Conservation (phyloP, 345 rosid species). For the Hibiscus trionum region DNA sequence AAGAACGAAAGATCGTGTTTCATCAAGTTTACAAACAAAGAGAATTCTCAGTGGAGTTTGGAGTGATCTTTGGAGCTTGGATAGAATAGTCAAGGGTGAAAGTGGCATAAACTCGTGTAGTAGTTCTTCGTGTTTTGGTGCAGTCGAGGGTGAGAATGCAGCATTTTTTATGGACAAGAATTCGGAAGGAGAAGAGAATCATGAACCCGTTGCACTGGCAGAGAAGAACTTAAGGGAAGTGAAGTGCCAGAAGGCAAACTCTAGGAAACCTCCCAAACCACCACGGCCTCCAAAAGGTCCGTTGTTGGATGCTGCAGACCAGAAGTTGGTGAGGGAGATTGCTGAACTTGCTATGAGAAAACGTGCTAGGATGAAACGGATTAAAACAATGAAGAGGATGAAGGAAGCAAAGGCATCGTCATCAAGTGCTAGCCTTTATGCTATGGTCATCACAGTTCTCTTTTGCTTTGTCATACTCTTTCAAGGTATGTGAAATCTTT, state of each 20-base stretch:
- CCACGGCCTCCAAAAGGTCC: conserved; percentile 90
- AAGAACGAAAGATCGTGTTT: conserved; percentile 19
- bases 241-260: conserved; percentile 29
- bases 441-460: conserved; percentile 59
- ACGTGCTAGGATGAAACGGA: conserved; percentile 68
- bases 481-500: conserved; percentile 49
- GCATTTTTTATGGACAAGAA: conserved; percentile 30
- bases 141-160: conserved; percentile 21
- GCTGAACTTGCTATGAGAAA: conserved; percentile 76
- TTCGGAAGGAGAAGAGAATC: conserved; percentile 27
- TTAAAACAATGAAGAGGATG: conserved; percentile 58
- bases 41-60: conserved; percentile 23
- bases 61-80: conserved; percentile 21
- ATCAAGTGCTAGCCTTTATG: conserved; percentile 45
- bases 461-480: conserved; percentile 60
- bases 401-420: conserved; percentile 51
- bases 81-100: conserved; percentile 17
- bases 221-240: conserved; percentile 27
- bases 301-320: conserved; percentile 63
- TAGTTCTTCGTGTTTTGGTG: conserved; percentile 23
- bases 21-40: conserved; percentile 19
- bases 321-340: conserved; percentile 65
- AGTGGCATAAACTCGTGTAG: conserved; percentile 9
- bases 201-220: conserved; percentile 11
- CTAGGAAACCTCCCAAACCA: conserved; percentile 68